Conservation (phyloP, 164 flowering plant genomes). For the Tetracentron sinense region DNA sequence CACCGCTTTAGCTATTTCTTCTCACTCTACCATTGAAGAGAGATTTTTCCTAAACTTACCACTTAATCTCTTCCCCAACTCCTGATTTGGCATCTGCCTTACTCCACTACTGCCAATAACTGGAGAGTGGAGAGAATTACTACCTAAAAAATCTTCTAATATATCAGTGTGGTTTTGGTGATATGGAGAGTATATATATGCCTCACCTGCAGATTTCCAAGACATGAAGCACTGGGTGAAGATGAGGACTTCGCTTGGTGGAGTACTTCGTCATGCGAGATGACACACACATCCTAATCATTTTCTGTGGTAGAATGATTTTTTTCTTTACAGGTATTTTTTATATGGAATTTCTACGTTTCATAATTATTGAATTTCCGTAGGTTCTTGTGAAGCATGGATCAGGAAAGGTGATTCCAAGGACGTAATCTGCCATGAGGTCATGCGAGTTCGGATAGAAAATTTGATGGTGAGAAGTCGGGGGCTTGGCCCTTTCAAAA, state of each 20-base stretch:
- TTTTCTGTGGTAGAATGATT: no score
- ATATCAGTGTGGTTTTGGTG: slow-evolving; percentile 77
- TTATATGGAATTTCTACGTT: no score
- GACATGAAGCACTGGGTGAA: slow-evolving; percentile 46
- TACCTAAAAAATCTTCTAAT: slow-evolving; percentile 1
- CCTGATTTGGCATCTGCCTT: no score
- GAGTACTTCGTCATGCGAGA: slow-evolving; percentile 70
- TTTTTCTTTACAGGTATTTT: no score
- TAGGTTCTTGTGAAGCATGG: slow-evolving; percentile 92
- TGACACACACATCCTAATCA: no score
- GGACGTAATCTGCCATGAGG: slow-evolving; percentile 83
- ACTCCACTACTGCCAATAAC: not conserved
- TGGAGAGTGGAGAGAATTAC: not conserved
- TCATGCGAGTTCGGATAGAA: slow-evolving; percentile 67
- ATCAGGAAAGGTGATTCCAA: slow-evolving; percentile 83
- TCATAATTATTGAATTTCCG: no score
- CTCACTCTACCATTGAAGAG: no score
- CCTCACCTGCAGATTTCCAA: slow-evolving; percentile 83
- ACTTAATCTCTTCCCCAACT: no score
- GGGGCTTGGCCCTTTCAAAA: slow-evolving; percentile 94
- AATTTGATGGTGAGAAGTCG: slow-evolving; percentile 83
- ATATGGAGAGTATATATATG: slow-evolving; percentile 79
- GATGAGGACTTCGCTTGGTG: slow-evolving; percentile 76
- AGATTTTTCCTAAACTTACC: no score
- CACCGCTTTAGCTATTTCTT: no score